These are phyloP conservation scores for Yamadazyma kanchanaburiensis DNA, from an alignment of 1,139 yeast genomes.

Conservation along the genomic window DNA sequence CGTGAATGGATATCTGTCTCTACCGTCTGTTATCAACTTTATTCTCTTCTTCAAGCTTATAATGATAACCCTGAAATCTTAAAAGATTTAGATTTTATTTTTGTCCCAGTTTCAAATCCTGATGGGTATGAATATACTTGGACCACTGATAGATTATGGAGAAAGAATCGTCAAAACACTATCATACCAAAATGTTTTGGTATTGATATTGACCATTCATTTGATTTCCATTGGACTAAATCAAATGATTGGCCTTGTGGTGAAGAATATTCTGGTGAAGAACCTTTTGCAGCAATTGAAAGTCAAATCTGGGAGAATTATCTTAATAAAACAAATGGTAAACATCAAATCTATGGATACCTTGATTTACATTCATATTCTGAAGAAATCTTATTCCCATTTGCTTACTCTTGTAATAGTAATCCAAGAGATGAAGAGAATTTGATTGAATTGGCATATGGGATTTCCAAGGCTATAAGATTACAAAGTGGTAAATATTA, in stretches of 20 bases:
- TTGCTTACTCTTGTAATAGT: slow-evolving; percentile 72
- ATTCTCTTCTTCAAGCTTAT: slow-evolving; percentile 52
- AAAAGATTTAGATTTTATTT: slow-evolving; percentile 57
- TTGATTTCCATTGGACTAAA: slow-evolving; percentile 68
- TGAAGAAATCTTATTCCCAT: slow-evolving; percentile 79
- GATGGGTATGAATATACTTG: slow-evolving; percentile 89
- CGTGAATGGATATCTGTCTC: slow-evolving; percentile 87
- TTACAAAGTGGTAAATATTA: slow-evolving; percentile 59
- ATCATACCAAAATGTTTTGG: slow-evolving; percentile 68
- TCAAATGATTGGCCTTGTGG: slow-evolving; percentile 73
- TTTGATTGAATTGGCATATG: slow-evolving; percentile 76
- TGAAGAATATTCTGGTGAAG: slow-evolving; percentile 77
- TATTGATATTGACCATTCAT: slow-evolving; percentile 83
- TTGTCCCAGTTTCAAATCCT: slow-evolving; percentile 83
- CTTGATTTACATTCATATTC: slow-evolving; percentile 83
- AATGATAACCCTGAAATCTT: slow-evolving; percentile 36
- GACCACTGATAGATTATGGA: slow-evolving; percentile 79
- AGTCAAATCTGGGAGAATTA: slow-evolving; percentile 62
- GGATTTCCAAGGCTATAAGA: slow-evolving; percentile 71
- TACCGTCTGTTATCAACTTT: slow-evolving; percentile 61
- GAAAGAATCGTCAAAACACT: slow-evolving; percentile 82
- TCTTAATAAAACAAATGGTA: slow-evolving; percentile 55
- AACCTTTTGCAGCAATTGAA: slow-evolving; percentile 75
- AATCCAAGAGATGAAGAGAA: slow-evolving; percentile 79
- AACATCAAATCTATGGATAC: slow-evolving; percentile 68